These are phyloP conservation scores for Ploettnerulaceae sp. DNA, from an alignment of 2,329 filamentous ascomycete genomes.

Conservation along the genomic window DNA sequence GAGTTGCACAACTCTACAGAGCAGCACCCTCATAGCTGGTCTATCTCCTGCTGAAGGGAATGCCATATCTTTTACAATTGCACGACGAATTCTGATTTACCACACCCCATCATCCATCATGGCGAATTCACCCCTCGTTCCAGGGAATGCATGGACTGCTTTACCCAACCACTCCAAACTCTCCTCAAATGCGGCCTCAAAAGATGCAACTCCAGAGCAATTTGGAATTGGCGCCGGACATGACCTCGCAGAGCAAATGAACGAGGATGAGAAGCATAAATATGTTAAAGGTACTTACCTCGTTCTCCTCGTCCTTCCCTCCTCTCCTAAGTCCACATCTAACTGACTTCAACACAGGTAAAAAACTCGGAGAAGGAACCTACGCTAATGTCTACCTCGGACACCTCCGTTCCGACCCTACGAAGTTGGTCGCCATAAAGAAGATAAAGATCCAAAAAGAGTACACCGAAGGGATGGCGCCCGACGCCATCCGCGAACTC, in stretches of 20 bases:
- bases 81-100: no score
- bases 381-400: constrained; percentile 95
- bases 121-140: constrained; percentile 26
- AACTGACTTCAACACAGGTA: constrained; percentile 48
- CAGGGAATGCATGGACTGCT: constrained; percentile 18
- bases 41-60: no score
- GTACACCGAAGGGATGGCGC: constrained; percentile 85
- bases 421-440: constrained; percentile 80
- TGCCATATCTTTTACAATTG: no score
- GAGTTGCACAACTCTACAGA: no score
- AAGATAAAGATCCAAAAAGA: constrained; percentile 86
- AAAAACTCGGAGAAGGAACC: constrained; percentile 91
- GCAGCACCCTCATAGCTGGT: no score
- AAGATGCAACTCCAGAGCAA: constrained; percentile 19
- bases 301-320: constrained; percentile 12
- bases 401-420: constrained; percentile 68
- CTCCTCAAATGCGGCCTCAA: constrained; percentile 17
- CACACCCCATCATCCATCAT: constrained; percentile 9
- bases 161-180: constrained; percentile 17
- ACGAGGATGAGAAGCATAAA: constrained; percentile 76
- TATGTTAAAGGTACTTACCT: constrained; percentile 85
- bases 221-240: constrained; percentile 34
- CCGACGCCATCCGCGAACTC: constrained; percentile 92
- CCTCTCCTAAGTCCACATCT: neutral
- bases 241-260: constrained; percentile 73